Evolutionary conservation across 768 basidiomycete genomes (phyloP), one percentile per base, ranked within the genome.

Genomic region (Lyophyllum decastes): DNA sequence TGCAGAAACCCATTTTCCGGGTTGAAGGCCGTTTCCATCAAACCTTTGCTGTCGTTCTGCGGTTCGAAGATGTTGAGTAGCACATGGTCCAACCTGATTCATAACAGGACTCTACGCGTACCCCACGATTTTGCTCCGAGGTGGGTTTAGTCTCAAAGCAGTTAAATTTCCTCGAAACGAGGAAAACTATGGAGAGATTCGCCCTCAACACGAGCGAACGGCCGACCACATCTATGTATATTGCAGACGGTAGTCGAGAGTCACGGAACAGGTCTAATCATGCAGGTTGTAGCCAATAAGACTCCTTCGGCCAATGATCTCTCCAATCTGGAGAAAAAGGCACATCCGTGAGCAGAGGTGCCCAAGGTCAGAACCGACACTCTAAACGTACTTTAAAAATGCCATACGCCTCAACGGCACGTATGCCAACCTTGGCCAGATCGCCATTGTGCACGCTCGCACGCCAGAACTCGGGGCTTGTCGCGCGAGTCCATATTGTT

Each of bases 401-500:
- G 16, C 89, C 88, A 69, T 95, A 96, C 30, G 92, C 94, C 75
- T 96, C 92, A 22, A 93, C 67, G 9, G 84, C 92, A 68, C 94
- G 92, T 17, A 93, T 70, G 10, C 85, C 85, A 24, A 93, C 78
- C 64, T 81, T 80, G 6, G 79, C 80, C 73, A 86, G 82, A 64
- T 92, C 86, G 7, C 92, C 92, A 48, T 76, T 85, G 64, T 76
- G 70, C 14, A 83, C 66, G 14, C 87, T 69, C 57, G 82, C 76
- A 11, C 85, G 80, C 84, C 87, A 87, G 72, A 86, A 90, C 22
- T 75, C 73, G 0, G 77, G 70, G 68, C 81, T 83, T 52, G 72
- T 76, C 17, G 85, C 85, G 48, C 86, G 85, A 19, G 76, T 66
- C 83, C 84, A 90, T 43, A 95, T 70, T 34, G 83, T 81, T 44